These are phyloP conservation scores for Hypomontagnella submonticulosa DNA, from an alignment of 495 filamentous ascomycete genomes.

Conservation along the genomic window DNA sequence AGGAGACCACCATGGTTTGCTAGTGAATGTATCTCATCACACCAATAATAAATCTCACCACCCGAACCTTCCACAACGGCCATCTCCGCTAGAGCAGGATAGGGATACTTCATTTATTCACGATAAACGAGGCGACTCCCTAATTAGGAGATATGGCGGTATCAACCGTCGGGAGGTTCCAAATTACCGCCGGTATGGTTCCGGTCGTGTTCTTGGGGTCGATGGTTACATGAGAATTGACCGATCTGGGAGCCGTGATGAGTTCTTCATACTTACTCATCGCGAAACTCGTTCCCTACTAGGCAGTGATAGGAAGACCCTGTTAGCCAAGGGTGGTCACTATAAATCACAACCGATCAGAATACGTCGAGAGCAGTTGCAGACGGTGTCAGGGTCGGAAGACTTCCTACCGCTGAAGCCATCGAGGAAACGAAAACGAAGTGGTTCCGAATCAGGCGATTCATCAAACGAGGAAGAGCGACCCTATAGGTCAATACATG, in stretches of 20 bases:
- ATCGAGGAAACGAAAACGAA: constrained; percentile 56
- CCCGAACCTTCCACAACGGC: constrained; percentile 46
- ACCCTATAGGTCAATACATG: constrained; percentile 77
- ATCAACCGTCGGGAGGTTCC: constrained; percentile 56
- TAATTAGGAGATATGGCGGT: constrained; percentile 57
- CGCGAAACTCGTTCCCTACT: constrained; percentile 48
- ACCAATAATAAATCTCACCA: constrained; percentile 43
- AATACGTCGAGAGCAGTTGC: constrained; percentile 29
- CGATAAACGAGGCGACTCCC: constrained; percentile 58
- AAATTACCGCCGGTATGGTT: constrained; percentile 54
- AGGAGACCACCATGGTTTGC: constrained; percentile 26
- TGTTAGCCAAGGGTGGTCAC: constrained; percentile 44
- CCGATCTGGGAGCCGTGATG: constrained; percentile 48
- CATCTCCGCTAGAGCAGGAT: constrained; percentile 33
- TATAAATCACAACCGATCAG: constrained; percentile 47
- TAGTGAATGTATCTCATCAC: constrained; percentile 37
- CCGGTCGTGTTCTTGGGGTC: constrained; percentile 53
- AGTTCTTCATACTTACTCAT: constrained; percentile 48
- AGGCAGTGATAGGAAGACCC: constrained; percentile 51
- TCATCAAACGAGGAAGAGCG: constrained; percentile 60
- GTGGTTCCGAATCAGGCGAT: constrained; percentile 24
- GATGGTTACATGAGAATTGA: constrained; percentile 52
- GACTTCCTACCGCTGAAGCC: constrained; percentile 53
- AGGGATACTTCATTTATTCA: constrained; percentile 46
- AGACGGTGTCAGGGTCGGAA: constrained; percentile 38